These are phyloP conservation scores for Antrodiella citrinella DNA, from an alignment of 768 basidiomycete species.

Conservation along the genomic window DNA sequence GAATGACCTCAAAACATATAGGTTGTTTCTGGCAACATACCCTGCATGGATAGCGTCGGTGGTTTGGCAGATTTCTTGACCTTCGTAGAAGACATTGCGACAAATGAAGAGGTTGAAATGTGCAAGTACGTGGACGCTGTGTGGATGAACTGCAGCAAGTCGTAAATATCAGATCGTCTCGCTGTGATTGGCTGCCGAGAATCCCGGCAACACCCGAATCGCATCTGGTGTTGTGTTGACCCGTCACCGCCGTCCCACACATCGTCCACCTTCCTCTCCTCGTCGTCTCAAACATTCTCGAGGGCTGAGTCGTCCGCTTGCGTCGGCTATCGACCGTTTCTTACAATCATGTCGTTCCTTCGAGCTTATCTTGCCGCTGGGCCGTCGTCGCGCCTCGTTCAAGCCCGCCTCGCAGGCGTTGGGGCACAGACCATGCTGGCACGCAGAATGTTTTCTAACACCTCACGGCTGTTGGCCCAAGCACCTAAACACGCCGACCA, in stretches of 20 bases:
- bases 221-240: conserved; percentile 17
- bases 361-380: conserved; percentile 44
- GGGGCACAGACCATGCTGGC: conserved; percentile 32
- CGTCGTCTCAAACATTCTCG: conserved; percentile 8
- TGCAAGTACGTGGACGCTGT: too few relatives aligned
- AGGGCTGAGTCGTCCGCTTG: conserved; percentile 27
- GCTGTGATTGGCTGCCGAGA: conserved; percentile 38
- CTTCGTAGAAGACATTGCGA: conserved; percentile 49
- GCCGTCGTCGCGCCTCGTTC: conserved; percentile 38
- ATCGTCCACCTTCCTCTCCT: conserved; percentile 15
- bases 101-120: too few relatives aligned
- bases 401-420: conserved; percentile 16
- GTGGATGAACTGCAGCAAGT: too few relatives aligned
- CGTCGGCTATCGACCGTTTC: conserved; percentile 20
- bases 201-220: conserved; percentile 20
- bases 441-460: conserved; percentile 44
- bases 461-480: conserved; percentile 17
- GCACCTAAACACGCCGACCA: conserved; percentile 10
- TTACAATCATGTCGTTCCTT: conserved; percentile 43
- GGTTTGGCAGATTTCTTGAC: conserved; percentile 54
- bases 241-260: conserved; percentile 16
- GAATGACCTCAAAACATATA: too few relatives aligned
- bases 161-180: conserved; percentile 17
- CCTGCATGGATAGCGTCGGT: conserved; percentile 62
- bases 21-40: too few relatives aligned